Conservation (phyloP, 2,329 filamentous ascomycete genomes). For the Paecilomyces formosus region DNA sequence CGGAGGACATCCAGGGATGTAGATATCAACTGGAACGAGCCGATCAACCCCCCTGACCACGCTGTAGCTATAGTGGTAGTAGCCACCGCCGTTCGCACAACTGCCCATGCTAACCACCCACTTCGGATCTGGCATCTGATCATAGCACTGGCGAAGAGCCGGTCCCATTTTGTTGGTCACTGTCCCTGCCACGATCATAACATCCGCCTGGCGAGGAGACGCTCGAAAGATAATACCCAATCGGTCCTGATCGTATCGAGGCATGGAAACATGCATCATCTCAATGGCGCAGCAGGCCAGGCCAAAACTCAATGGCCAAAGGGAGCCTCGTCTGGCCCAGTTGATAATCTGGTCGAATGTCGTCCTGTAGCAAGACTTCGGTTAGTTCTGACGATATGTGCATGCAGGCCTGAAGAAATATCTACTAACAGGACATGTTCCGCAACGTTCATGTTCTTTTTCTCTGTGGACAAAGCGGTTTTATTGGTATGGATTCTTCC, state of each 20-base stretch:
- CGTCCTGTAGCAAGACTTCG: conserved; percentile 45
- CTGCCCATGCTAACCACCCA: conserved; percentile 84
- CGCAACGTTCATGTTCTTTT: not conserved
- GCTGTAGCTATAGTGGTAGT: conserved; percentile 80
- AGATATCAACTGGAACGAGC: conserved; percentile 72
- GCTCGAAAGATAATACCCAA: conserved; percentile 87
- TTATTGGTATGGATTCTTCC: not conserved
- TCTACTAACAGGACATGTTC: not conserved
- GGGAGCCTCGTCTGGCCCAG: conserved; percentile 75
- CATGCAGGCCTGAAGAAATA: not conserved
- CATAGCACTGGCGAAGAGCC: conserved; percentile 81
- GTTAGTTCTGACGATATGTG: not conserved
- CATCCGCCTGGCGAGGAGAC: conserved; percentile 78
- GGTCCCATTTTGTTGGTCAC: conserved; percentile 96
- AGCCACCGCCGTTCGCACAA: conserved; percentile 77
- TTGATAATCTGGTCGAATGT: conserved; percentile 73
- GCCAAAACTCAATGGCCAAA: conserved; percentile 85
- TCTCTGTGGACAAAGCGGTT: not conserved
- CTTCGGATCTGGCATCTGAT: conserved; percentile 88
- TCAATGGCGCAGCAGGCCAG: conserved; percentile 84
- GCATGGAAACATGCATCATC: conserved; percentile 88
- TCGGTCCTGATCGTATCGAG: conserved; percentile 82
- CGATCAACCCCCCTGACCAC: conserved; percentile 69
- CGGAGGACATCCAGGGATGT: conserved; percentile 64
- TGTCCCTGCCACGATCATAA: conserved; percentile 90